Base-by-base conservation (phyloP, 805 yeast species). In the Zygotorulaspora danielsina region DNA sequence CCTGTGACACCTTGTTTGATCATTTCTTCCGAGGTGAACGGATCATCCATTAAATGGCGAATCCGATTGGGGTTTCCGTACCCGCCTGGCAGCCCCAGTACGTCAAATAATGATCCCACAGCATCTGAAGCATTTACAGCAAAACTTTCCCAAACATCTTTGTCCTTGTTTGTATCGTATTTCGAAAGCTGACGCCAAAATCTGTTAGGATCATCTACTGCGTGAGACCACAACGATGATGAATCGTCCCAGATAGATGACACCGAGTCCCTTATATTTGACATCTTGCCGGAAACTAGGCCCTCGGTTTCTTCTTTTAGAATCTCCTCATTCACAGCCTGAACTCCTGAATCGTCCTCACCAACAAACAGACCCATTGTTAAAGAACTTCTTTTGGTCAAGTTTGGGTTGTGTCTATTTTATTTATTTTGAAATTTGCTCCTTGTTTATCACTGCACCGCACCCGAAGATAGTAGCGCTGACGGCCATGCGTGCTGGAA, bases 1-100 rank as follows among this genome's bases (percentile, higher is more conserved):
- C 81, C 81, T 32, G 59, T 53, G 4, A 51, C 37, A 6, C 53
- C 54, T 38, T 51, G 56, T 20, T 42, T 41, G 25, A 45, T 39
- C 3, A 45, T 31, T 19, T 45, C 49, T 9, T 46, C 53, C 2
- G 53, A 35, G 6, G 45, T 41, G 19, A 39, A 35, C 15, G 47
- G 48, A 10, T 45, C 48, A 33, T 48, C 52, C 48, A 49, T 40
- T 30, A 47, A 24, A 13, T 41, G 42, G 6, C 38, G 38, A 24
- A 49, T 48, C 28, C 44, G 45, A 5, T 39, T 38, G 7, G 51
- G 50, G 34, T 48, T 45, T 16, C 49, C 45, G 28, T 47, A 49
- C 2, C 54, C 54, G 7, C 55, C 55, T 3, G 55, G 54, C 11
- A 51, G 33, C 4, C 55, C 55, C 13, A 49, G 35, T 0, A 46